A percentile compares a stretch with the other conserved stretches of the same genome.
Evolutionary conservation across 2,329 filamentous ascomycete genomes (phyloP).

Genomic region (Tolypocladium tropicale): DNA sequence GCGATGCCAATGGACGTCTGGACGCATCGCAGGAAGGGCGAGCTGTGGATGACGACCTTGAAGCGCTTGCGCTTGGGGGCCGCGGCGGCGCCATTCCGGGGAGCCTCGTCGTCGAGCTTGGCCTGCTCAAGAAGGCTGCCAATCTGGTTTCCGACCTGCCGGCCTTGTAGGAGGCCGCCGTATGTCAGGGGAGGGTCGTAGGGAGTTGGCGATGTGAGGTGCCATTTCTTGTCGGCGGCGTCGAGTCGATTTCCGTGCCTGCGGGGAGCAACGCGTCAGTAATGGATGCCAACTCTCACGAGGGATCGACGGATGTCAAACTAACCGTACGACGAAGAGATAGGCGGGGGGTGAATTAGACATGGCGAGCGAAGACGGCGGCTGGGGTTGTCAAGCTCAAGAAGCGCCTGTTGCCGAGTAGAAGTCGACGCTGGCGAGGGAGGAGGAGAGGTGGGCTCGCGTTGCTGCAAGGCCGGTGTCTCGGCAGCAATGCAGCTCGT

Average conservation of each 20-base stretch:
- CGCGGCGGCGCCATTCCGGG: conserved; percentile 9
- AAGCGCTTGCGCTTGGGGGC: conserved; percentile 46
- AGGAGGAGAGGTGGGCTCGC: background rate
- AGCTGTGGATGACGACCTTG: conserved; percentile 79
- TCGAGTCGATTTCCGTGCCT: conserved; percentile 92
- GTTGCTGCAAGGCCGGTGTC: background rate
- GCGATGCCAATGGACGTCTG: conserved; percentile 86
- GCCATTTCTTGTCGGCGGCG: conserved; percentile 90
- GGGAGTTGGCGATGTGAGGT: conserved; percentile 81
- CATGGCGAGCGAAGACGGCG: conserved; percentile 1
- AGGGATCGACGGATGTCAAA: background rate
- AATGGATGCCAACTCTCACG: background rate
- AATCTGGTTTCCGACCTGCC: conserved; percentile 73
- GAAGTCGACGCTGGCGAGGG: background rate
- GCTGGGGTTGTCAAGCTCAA: background rate
- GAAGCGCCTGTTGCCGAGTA: background rate
- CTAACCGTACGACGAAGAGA: conserved; percentile 33
- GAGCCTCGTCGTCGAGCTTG: conserved; percentile 31
- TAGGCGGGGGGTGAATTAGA: conserved; percentile 22
- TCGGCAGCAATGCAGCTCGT: background rate
- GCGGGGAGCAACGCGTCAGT: background rate
- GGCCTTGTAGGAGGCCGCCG: conserved; percentile 82
- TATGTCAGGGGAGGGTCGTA: conserved; percentile 96
- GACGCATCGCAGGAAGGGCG: conserved; percentile 87
- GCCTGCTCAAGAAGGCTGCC: conserved; percentile 55